phyloP scores from a whole-genome alignment of 768 basidiomycete genomes.

The Pulveroboletus ravenelii region DNA sequence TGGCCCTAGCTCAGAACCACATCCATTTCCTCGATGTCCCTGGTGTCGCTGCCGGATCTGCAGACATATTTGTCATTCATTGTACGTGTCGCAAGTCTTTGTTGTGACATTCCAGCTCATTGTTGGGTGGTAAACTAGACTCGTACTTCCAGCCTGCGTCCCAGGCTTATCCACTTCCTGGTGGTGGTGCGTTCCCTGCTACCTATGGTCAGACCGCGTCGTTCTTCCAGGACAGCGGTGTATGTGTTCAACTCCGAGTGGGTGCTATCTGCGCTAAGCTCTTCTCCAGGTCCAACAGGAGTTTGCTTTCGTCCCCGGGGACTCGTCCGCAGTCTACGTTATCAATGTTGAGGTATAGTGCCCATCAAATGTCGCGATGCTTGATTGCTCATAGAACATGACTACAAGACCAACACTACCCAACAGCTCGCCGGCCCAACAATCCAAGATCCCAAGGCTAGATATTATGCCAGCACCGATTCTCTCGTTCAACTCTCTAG shows the following conservation, averaged over 20 bases:
- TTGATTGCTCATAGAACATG: constrained; percentile 5
- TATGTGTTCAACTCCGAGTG: constrained; percentile 25
- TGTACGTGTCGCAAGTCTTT: constrained; percentile 44
- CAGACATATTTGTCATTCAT: constrained; percentile 83
- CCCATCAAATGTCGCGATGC: neutral
- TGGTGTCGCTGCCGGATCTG: constrained; percentile 58
- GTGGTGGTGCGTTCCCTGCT: constrained; percentile 57
- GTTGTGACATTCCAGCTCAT: neutral
- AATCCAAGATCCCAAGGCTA: constrained; percentile 52
- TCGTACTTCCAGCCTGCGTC: constrained; percentile 73
- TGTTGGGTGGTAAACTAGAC: constrained; percentile 37
- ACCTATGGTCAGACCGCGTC: constrained; percentile 64
- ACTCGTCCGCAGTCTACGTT: constrained; percentile 68
- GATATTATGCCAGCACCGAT: constrained; percentile 57
- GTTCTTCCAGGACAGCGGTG: constrained; percentile 56
- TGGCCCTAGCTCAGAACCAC: constrained; percentile 85
- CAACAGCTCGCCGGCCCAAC: constrained; percentile 55
- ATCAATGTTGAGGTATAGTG: constrained; percentile 58
- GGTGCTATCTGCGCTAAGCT: neutral
- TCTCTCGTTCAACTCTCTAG: constrained; percentile 67
- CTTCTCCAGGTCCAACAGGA: constrained; percentile 56
- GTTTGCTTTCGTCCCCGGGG: constrained; percentile 75
- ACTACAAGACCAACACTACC: constrained; percentile 56
- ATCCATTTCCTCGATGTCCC: constrained; percentile 79
- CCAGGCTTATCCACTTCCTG: constrained; percentile 49